Evolutionary conservation across 345 rosid genomes (phyloP), one percentile per base, ranked within the genome.

Genomic region (Garcia nutans): DNA sequence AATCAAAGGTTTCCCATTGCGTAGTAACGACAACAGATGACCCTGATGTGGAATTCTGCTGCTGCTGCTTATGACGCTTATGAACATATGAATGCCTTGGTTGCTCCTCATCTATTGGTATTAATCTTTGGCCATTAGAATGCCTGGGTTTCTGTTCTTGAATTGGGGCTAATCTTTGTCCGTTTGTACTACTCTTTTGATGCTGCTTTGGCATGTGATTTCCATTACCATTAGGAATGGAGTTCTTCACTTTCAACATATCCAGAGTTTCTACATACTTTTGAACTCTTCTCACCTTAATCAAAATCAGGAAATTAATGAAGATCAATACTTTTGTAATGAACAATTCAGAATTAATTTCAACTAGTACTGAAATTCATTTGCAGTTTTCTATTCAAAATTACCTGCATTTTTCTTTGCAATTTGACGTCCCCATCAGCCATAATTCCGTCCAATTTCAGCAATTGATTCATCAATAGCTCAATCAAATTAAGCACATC

Each of bases 391-490:
- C 28, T 11, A 42, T 22, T 26, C 56, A 1, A 65, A 22, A 33
- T 72, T 85, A 93, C 99, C 97, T 96, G 99, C 94, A 91, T 84
- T 85, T 96, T 96, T 83, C 98, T 92, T 75, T 96, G 97, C 78
- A 93, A 77, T 85, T 93, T 96, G 9, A 83, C 96, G 86, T 96
- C 98, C 44, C 98, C 99, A 75, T 92, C 97, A 12, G 77, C 97
- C 73, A 82, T 81, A 80, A 96, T 93, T 54, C 89, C 97, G 82
- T 96, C 99, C 66, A 96, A 72, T 78, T 91, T 96, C 17, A 93
- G 88, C 85, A 96, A 79, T 73, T 96, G 97, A 76, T 92, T 96
- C 99, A 96, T 96, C 90, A 96, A 81, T 85, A 87, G 65, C 79
- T 96, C 99, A 8, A 85, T 88, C 66, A 88, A 81, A 73, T 84